phyloP scores from a whole-genome alignment of 1,284 basidiomycete genomes.

The Ceratobasidium sp. region DNA sequence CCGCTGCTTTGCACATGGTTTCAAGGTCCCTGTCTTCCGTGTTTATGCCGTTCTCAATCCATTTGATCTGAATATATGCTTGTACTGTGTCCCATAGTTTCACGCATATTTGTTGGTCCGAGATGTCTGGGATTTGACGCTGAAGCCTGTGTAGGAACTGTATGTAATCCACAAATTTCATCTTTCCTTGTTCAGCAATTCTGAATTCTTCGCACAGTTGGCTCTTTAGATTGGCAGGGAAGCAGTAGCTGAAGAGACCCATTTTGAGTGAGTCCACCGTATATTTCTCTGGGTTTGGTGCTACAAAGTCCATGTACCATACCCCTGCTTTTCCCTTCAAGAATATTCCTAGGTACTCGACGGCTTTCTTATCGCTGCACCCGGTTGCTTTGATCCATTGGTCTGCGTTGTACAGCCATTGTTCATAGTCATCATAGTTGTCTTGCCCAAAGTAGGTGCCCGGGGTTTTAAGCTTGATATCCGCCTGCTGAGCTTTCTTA shows the following conservation, averaged over 20 bases:
- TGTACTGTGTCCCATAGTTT: conserved; percentile 40
- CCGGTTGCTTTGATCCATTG: conserved; percentile 22
- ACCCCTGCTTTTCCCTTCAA: conserved; percentile 16
- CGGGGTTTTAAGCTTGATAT: not conserved
- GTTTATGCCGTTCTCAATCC: conserved; percentile 15
- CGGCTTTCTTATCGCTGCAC: not conserved
- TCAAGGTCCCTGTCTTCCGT: conserved; percentile 8
- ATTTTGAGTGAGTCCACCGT: not conserved
- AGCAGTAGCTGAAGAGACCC: conserved; percentile 59
- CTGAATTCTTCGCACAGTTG: conserved; percentile 46
- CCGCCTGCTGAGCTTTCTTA: not conserved
- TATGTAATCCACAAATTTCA: conserved; percentile 48
- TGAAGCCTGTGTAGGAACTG: not conserved
- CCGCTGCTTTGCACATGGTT: not conserved
- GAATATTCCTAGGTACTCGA: conserved; percentile 10
- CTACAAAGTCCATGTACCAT: conserved; percentile 34
- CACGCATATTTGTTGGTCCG: not conserved
- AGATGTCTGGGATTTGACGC: conserved; percentile 5
- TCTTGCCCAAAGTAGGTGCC: conserved; percentile 6
- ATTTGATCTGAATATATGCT: conserved; percentile 32
- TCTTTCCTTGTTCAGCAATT: conserved; percentile 43
- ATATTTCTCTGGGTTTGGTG: conserved; percentile 14
- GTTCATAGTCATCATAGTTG: conserved; percentile 27
- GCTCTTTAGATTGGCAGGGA: conserved; percentile 55
- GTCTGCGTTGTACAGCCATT: conserved; percentile 7